A percentile compares a stretch with the other conserved stretches of the same genome.
Conservation (phyloP, 305 asterid genomes). For the Petunia hybrid region DNA sequence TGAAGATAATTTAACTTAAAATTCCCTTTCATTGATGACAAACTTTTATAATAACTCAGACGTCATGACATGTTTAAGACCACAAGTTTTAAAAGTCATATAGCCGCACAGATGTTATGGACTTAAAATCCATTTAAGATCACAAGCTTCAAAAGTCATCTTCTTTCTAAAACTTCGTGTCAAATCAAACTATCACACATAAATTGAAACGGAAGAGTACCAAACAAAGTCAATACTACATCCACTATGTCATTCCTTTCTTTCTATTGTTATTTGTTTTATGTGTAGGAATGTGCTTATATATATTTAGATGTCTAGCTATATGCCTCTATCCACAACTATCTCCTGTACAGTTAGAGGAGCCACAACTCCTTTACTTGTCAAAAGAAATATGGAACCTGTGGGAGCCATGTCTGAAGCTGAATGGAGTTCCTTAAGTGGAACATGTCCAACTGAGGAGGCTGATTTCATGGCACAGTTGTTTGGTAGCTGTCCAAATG, state of each 20-base stretch:
- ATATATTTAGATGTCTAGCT: slow-evolving; percentile 14
- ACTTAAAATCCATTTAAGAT: no score
- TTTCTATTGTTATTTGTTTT: not conserved
- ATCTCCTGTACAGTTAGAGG: not conserved
- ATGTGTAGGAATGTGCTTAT: not conserved
- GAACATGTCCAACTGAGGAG: slow-evolving; percentile 53
- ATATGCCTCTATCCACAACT: slow-evolving; percentile 22
- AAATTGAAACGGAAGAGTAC: slow-evolving; percentile 17
- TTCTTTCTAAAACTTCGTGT: no score
- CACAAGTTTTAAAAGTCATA: no score
- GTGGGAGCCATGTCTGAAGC: slow-evolving; percentile 53
- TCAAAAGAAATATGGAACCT: slow-evolving; percentile 51
- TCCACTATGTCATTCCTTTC: slow-evolving; percentile 16
- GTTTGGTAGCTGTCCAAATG: slow-evolving; percentile 33
- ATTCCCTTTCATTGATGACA: no score
- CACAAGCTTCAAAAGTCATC: no score
- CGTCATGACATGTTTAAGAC: no score
- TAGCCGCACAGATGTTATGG: no score
- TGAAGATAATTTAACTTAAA: no score
- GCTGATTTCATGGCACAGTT: slow-evolving; percentile 50
- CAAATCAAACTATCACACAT: no score
- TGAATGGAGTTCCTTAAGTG: slow-evolving; percentile 73
- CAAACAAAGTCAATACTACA: slow-evolving; percentile 6
- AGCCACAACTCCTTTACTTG: not conserved
- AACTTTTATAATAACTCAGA: no score